Evolutionary conservation across 164 flowering plant genomes (phyloP).

Genomic region (Tinospora cordifolia): DNA sequence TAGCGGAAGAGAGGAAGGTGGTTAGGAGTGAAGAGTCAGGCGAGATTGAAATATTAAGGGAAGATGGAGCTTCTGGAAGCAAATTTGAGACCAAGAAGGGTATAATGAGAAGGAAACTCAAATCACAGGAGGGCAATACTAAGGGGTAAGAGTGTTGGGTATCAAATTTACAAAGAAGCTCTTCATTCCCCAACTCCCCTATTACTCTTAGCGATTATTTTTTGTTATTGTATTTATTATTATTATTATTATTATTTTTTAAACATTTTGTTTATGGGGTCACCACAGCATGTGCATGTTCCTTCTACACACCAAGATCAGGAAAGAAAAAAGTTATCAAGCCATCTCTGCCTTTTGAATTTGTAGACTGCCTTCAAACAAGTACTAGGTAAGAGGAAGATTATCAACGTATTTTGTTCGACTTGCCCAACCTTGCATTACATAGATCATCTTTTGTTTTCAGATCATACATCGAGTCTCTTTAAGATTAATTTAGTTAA

Average conservation of each 20-base stretch:
- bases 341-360: too few relatives aligned
- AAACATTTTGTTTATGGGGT: not conserved
- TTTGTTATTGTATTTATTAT: not conserved
- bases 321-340: not conserved
- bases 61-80: conserved; percentile 21
- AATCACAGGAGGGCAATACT: conserved; percentile 19
- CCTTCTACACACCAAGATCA: not conserved
- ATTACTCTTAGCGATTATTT: not conserved
- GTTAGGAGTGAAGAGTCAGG: conserved; percentile 11
- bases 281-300: not conserved
- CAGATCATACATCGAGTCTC: too few relatives aligned
- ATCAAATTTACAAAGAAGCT: not conserved
- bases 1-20: not conserved
- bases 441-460: too few relatives aligned
- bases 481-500: too few relatives aligned
- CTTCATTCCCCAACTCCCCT: not conserved
- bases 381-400: too few relatives aligned
- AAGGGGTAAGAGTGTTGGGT: conserved; percentile 23
- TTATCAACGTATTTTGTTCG: too few relatives aligned
- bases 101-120: conserved; percentile 13
- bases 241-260: not conserved
- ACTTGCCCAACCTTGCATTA: too few relatives aligned
- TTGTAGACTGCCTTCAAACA: too few relatives aligned
- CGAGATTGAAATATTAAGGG: conserved; percentile 18
- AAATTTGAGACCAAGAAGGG: conserved; percentile 19